Conservation (phyloP, 1,139 yeast genomes). For the Blastobotrys aristatus region DNA sequence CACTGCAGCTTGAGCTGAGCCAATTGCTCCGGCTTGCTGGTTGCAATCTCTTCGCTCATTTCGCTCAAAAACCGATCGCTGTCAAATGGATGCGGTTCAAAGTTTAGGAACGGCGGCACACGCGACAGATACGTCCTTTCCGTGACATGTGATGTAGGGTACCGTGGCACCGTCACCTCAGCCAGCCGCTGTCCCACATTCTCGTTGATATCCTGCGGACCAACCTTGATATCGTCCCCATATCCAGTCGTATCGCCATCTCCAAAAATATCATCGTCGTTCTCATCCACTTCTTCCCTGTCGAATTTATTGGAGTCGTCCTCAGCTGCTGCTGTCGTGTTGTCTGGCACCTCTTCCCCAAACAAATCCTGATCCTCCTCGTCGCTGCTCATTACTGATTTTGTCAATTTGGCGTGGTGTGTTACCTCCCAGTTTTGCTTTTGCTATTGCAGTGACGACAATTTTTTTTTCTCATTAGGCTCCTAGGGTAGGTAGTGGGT, state of each 20-base stretch:
- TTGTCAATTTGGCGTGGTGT: not conserved
- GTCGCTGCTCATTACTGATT: not conserved
- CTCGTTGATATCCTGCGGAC: slow-evolving; percentile 15
- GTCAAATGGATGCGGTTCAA: slow-evolving; percentile 86
- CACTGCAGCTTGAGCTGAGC: slow-evolving; percentile 54
- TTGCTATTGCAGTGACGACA: too few relatives aligned
- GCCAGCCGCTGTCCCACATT: slow-evolving; percentile 20
- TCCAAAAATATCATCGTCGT: slow-evolving; percentile 22
- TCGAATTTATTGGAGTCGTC: slow-evolving; percentile 4
- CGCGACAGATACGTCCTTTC: slow-evolving; percentile 49
- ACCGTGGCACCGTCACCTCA: slow-evolving; percentile 69
- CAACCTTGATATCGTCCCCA: slow-evolving; percentile 2
- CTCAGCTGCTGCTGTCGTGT: slow-evolving; percentile 2
- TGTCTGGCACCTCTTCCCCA: slow-evolving; percentile 13
- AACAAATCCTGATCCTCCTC: slow-evolving; percentile 11
- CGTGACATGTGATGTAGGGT: slow-evolving; percentile 49
- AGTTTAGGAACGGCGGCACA: slow-evolving; percentile 74
- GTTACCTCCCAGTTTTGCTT: not conserved
- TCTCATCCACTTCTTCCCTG: slow-evolving; percentile 15
- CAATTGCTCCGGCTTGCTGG: slow-evolving; percentile 39
- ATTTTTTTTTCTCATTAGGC: too few relatives aligned
- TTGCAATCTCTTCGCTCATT: slow-evolving; percentile 22
- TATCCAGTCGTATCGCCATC: too few relatives aligned
- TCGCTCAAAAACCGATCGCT: slow-evolving; percentile 53
- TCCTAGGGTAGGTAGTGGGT: too few relatives aligned